Evolutionary conservation across 192 early-diverging fungal genomes (phyloP), one percentile per base, ranked within the genome.

Genomic region (Funneliformis geosporum): DNA sequence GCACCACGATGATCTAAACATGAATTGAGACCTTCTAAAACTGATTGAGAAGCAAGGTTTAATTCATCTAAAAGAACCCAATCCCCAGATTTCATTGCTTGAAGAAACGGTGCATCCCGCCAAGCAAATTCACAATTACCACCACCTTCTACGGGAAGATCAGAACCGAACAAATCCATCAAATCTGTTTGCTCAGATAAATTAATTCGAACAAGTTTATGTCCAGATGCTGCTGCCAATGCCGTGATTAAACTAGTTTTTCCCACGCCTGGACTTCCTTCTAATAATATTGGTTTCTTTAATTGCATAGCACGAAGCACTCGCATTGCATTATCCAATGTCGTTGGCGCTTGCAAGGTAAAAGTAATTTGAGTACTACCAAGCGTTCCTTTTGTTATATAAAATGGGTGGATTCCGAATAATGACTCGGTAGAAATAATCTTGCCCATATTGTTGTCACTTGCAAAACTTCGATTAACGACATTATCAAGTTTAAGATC

Each of bases 11-110:
- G 97, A 88, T 99, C 98, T 27, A 99, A 88, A 83, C 97, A 98
- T 33, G 98, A 95, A 84, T 99, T 99, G 77, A 99, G 90, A 80
- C 98, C 98, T 89, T 99, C 98, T 28, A 99, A 88, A 3, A 99
- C 98, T 81, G 95, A 94, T 85, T 99, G 98, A 33, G 95, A 95
- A n/a, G 98, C 98, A 80, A 99, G 87, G 82, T 99, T 99, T 75
- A 98, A 89, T 80, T 99, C 98, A 84, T 99, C 98, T 21, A 99
- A 85, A 28, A 99, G 84, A 4, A 99, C 96, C 98, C 98, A 99
- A 83, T 95, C 94, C 9, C 98, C 98, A 21, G 85, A 87, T 86
- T 97, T 90, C 93, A 99, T 97, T 16, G 98, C 98, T 68, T 93
- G 90, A 78, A 99, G 86, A 84, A 99, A 99, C 1, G 97, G 97